Evolutionary conservation across 2,329 filamentous ascomycete species (phyloP).

Genomic region (Pseudogymnoascus sp.): DNA sequence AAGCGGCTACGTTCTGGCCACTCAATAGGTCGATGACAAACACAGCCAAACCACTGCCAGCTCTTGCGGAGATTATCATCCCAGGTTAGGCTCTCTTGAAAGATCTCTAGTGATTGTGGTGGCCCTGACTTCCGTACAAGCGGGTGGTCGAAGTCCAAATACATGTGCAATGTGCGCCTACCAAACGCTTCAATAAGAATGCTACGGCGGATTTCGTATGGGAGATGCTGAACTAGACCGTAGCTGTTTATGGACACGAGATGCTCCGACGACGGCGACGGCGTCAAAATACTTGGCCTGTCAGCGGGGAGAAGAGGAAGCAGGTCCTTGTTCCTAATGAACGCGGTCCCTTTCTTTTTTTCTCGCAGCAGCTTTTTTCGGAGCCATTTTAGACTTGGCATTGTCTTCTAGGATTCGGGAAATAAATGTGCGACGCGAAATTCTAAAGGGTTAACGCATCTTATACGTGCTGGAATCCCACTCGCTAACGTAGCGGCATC

Average conservation of each 20-base stretch:
- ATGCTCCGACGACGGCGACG: neutral
- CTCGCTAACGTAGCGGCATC: too few relatives aligned
- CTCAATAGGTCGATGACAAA: neutral
- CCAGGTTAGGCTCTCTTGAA: neutral
- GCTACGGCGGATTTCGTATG: neutral
- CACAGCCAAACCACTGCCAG: neutral
- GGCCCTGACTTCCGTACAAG: neutral
- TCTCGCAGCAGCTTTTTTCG: neutral
- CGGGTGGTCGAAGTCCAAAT: neutral
- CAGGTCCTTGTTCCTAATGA: neutral
- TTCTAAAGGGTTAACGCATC: too few relatives aligned
- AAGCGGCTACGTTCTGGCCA: neutral
- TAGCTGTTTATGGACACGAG: neutral
- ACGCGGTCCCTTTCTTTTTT: neutral
- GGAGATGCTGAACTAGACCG: neutral
- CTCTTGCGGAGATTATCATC: neutral
- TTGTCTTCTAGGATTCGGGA: neutral
- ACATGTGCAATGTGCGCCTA: neutral
- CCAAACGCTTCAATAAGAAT: conserved; percentile 3
- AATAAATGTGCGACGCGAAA: neutral
- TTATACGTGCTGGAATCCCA: too few relatives aligned
- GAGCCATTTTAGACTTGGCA: neutral
- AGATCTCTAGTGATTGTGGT: neutral
- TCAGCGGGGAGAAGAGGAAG: neutral
- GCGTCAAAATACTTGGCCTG: neutral